Base-by-base conservation (phyloP, 495 filamentous ascomycete genomes). In the Hypoxylon crocopeplum region DNA sequence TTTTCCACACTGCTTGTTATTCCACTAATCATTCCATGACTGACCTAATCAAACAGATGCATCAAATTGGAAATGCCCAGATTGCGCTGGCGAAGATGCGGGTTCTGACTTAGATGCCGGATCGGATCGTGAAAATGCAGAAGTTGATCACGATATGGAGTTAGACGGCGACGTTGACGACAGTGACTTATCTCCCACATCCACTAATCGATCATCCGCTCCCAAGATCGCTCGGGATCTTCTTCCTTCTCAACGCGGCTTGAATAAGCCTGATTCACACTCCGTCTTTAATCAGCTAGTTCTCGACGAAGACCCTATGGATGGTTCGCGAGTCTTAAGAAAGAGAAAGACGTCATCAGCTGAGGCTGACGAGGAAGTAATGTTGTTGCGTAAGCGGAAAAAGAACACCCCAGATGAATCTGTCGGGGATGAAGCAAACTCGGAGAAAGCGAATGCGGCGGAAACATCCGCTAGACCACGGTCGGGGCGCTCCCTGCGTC, bases 251-350 rank as follows among this genome's bases (percentile, higher is more conserved):
- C 85, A 89, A 38, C 82, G 85, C 40, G 88, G 88, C 25, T 66
- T 78, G 8, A 78, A 86, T 52, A 87, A 90, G 58, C 85, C 88
- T n/a, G 88, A 86, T 21, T 90, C 90, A 6, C 89, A 95, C 68
- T 93, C 92, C 0, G 85, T 95, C 32, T 96, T 95, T 72, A 90
- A 90, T 60, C 80, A 87, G 76, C 76, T 91, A 16, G 87, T 91
- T 27, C 82, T 92, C 24, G 84, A 89, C 47, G 90, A 92, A 44
- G 91, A 95, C 64, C 82, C 89, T 10, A 81, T 93, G 76, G 91
- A 95, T 71, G 92, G 92, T 37, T 92, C 92, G 2, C 87, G 92
- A 46, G 84, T 91, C 38, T 75, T 97, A 45, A 84, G 93, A 46
- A 98, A 97, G 73, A 85, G 94, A 37, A 96, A 96, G 74, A 79